Evolutionary conservation across 169 alveolate genomes (phyloP).

Genomic region (Cryptosporidium sp.): DNA sequence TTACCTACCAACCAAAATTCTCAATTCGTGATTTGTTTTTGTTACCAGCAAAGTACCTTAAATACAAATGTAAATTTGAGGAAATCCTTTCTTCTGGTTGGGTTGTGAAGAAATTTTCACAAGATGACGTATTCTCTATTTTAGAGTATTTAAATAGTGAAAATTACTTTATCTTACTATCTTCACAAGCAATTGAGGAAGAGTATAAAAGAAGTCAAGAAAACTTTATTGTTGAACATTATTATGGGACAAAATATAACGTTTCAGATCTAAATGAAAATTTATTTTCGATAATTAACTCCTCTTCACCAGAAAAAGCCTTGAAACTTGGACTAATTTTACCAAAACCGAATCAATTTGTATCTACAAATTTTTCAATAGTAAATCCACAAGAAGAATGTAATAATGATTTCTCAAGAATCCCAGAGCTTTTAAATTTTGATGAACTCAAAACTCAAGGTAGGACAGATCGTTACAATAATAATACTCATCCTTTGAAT

Average conservation of each 20-base stretch:
- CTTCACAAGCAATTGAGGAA: conserved; percentile 19
- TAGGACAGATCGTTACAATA: background rate
- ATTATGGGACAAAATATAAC: conserved; percentile 35
- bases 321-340: conserved; percentile 29
- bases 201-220: conserved; percentile 31
- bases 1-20: conserved; percentile 44
- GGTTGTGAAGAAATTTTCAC: conserved; percentile 29
- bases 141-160: conserved; percentile 16
- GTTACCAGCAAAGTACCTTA: conserved; percentile 47
- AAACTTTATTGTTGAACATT: conserved; percentile 17
- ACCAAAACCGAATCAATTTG: conserved; percentile 69
- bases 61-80: conserved; percentile 39
- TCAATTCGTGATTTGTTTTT: conserved; percentile 39
- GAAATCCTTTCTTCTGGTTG: conserved; percentile 41
- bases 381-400: conserved; percentile 30
- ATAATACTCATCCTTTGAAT: background rate
- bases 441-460: background rate
- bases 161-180: conserved; percentile 26
- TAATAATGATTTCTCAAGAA: conserved; percentile 38
- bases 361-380: conserved; percentile 52
- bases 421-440: conserved; percentile 29
- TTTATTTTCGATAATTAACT: background rate
- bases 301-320: conserved; percentile 6
- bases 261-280: conserved; percentile 29
- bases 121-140: conserved; percentile 30